Evolutionary conservation across 495 filamentous ascomycete genomes (phyloP).

Genomic region (Amphirosellinia nigrospora): DNA sequence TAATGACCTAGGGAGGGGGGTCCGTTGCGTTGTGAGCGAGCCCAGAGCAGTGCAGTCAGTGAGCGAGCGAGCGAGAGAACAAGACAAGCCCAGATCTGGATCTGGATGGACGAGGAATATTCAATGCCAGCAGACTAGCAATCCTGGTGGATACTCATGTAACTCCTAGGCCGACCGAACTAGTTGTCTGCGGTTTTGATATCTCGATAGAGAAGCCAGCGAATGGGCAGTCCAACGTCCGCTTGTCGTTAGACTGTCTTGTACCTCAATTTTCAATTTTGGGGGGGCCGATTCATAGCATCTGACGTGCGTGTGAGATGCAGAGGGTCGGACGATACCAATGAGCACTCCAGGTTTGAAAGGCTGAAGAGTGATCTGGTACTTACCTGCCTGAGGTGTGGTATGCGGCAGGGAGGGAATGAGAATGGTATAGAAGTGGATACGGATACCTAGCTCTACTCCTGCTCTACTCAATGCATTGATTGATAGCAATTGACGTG

Average conservation of each 20-base stretch:
- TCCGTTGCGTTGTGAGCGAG: not conserved
- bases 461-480: no score
- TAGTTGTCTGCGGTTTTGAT: conserved; percentile 18
- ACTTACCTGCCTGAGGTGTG: not conserved
- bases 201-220: conserved; percentile 15
- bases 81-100: not conserved
- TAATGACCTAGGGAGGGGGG: not conserved
- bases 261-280: not conserved
- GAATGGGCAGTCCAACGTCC: conserved; percentile 10
- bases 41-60: conserved; percentile 10
- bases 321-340: not conserved
- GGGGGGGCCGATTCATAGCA: not conserved
- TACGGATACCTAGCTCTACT: not conserved
- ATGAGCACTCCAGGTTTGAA: conserved; percentile 3
- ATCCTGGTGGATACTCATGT: conserved; percentile 27
- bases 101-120: conserved; percentile 23
- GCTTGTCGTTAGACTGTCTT: conserved; percentile 17
- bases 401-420: conserved; percentile 3
- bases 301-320: not conserved
- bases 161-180: conserved; percentile 24
- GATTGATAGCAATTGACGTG: conserved; percentile 18
- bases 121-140: conserved; percentile 26
- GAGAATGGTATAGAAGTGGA: conserved; percentile 9
- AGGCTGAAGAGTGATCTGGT: conserved; percentile 1
- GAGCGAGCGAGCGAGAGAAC: no score